Conservation (phyloP, 164 flowering plant species). For the Aristolochia californica region DNA sequence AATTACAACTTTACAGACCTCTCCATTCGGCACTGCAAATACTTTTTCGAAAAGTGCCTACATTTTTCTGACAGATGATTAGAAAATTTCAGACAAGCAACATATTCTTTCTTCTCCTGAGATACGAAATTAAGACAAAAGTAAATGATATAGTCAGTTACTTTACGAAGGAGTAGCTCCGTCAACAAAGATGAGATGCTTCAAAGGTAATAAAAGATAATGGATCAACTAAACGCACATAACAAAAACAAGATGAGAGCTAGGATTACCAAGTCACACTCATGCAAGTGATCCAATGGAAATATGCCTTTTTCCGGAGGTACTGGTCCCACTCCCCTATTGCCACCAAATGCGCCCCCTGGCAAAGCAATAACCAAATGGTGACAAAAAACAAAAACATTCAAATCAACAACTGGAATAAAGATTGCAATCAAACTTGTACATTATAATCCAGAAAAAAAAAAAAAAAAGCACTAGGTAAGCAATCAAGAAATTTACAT, state of each 20-base stretch:
- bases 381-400: no score
- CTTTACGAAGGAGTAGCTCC: no score
- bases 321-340: slow-evolving; percentile 71
- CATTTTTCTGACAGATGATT: slow-evolving; percentile 75
- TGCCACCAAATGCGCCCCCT: slow-evolving; percentile 98
- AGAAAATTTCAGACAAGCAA: slow-evolving; percentile 61
- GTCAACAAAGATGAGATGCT: not conserved
- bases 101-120: slow-evolving; percentile 86
- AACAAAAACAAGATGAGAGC: not conserved
- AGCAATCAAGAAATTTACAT: no score
- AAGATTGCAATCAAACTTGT: no score
- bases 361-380: slow-evolving; percentile 2
- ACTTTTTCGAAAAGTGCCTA: slow-evolving; percentile 61
- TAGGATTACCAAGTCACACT: slow-evolving; percentile 70
- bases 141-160: no score
- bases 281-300: slow-evolving; percentile 83
- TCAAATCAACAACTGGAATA: no score
- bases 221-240: not conserved
- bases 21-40: slow-evolving; percentile 86
- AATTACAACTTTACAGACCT: slow-evolving; percentile 33
- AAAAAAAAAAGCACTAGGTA: no score
- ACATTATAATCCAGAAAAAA: no score
- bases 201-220: not conserved
- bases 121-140: slow-evolving; percentile 1
- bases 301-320: slow-evolving; percentile 95